Conservation (phyloP, 805 yeast species). For the Hanseniaspora osmophila region DNA sequence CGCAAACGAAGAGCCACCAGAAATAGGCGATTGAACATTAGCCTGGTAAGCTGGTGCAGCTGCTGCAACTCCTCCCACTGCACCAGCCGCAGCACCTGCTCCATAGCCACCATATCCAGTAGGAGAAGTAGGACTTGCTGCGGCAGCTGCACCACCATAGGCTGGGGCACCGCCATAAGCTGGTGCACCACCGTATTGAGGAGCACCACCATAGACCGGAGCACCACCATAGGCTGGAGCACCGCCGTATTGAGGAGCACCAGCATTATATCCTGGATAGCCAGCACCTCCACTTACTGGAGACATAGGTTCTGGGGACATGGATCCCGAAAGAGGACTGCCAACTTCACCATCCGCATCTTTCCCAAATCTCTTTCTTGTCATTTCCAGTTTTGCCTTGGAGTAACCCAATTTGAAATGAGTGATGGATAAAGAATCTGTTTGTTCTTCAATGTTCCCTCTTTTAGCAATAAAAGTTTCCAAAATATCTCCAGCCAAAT, state of each 20-base stretch:
- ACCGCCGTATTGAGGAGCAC: conserved; percentile 24
- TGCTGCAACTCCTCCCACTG: too few relatives aligned
- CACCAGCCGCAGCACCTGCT: too few relatives aligned
- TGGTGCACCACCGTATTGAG: conserved; percentile 11
- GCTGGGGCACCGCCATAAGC: too few relatives aligned
- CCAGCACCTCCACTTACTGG: conserved; percentile 15
- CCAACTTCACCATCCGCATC: conserved; percentile 26
- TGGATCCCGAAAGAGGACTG: conserved; percentile 16
- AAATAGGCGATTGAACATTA: too few relatives aligned
- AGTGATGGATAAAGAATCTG: conserved; percentile 81
- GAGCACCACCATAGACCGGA: conserved; percentile 11
- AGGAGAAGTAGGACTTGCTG: conserved; percentile 15
- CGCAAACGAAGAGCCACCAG: too few relatives aligned
- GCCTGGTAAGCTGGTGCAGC: too few relatives aligned
- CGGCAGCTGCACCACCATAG: conserved; percentile 12
- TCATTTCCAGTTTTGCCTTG: conserved; percentile 66
- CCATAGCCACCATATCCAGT: conserved; percentile 6
- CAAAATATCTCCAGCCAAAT: conserved; percentile 67
- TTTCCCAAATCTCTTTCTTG: conserved; percentile 57
- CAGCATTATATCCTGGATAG: conserved; percentile 16
- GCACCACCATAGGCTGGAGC: conserved; percentile 19
- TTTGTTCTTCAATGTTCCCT: conserved; percentile 79
- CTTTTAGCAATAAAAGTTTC: conserved; percentile 70
- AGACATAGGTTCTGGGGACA: conserved; percentile 12
- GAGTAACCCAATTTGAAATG: conserved; percentile 86